Evolutionary conservation across 257 asterid genomes (phyloP), one percentile per base, ranked within the genome.

Genomic region (Paulownia fortunei): DNA sequence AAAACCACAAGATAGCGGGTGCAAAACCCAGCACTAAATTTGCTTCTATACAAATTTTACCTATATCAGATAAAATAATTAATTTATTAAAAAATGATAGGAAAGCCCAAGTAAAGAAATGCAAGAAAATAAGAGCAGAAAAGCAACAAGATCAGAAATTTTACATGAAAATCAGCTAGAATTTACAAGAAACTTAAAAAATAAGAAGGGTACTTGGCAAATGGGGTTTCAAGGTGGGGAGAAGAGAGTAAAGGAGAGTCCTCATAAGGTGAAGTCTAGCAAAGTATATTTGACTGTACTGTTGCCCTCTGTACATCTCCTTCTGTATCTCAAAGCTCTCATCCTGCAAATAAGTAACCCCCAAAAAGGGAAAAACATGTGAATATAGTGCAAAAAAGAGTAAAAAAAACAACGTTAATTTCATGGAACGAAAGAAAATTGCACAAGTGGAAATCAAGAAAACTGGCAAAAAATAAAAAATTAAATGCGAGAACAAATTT

Each of bases 241-340:
- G 56, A 70, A 96, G 93, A 79, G 98, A 92, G 90, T 96, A 83
- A 59, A 96, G 88, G 55, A 93, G 92, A 59, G 99, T 90, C 83
- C 94, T 88, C 97, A 96, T 90, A 36, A 92, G 90, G 79, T 87
- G 96, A 77, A 96, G 98, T 63, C 98, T 92, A n/a, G 97, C 91
- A 78, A 82, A 93, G 88, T 96, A 93, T 41, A 96, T 89, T 68
- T 93, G 99, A 85, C 99, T 96, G 88, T 92, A 93, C 75, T 96
- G 99, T 76, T 96, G 99, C 73, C 99, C 99, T 83, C 84, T 88
- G 87, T 93, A 96, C 81, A 86, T 81, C 85, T 91, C 96, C 84
- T 86, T 92, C 68, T 84, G 87, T 61, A 92, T 92, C 88, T 72
- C 85, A 87, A 96, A 93, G 61, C 81, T 69, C 72, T 85, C 94